Conservation (phyloP, 2,329 filamentous ascomycete species). For the Neonectria punicea region DNA sequence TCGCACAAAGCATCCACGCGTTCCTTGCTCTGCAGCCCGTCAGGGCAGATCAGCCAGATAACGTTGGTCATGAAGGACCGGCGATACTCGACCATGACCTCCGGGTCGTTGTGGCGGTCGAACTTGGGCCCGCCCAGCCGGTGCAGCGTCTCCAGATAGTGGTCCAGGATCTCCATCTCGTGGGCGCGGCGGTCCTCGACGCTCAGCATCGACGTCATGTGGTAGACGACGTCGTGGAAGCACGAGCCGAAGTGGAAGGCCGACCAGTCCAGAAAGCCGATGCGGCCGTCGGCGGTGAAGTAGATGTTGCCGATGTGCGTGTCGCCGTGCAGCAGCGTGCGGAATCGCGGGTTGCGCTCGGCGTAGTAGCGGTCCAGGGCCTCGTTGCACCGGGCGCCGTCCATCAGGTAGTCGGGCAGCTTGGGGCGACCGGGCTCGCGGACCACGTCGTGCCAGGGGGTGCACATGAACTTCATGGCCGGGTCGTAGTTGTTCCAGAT, state of each 20-base stretch:
- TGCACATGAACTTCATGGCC: constrained; percentile 48
- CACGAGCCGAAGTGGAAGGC: constrained; percentile 53
- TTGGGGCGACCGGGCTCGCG: constrained; percentile 43
- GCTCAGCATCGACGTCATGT: constrained; percentile 51
- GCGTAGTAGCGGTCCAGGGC: constrained; percentile 51
- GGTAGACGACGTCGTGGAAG: constrained; percentile 57
- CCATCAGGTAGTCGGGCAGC: constrained; percentile 51
- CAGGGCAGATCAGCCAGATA: constrained; percentile 39
- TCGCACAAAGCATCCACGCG: constrained; percentile 47
- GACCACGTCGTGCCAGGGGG: constrained; percentile 45
- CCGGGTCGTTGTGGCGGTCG: constrained; percentile 30
- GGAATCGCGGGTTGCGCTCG: constrained; percentile 51
- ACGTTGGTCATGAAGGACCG: constrained; percentile 41
- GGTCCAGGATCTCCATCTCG: constrained; percentile 47
- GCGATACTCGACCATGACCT: constrained; percentile 42
- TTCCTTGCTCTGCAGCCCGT: constrained; percentile 48
- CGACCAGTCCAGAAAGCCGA: constrained; percentile 56
- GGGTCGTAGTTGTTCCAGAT: constrained; percentile 51
- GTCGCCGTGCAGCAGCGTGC: constrained; percentile 56
- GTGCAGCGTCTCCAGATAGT: constrained; percentile 32
- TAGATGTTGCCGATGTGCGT: constrained; percentile 57
- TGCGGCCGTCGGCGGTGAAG: constrained; percentile 48
- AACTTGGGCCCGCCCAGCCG: constrained; percentile 28
- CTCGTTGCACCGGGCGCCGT: constrained; percentile 47
- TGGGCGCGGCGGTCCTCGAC: constrained; percentile 53